Evolutionary conservation across 768 basidiomycete genomes (phyloP).

Genomic region (Podaxis rugospora): DNA sequence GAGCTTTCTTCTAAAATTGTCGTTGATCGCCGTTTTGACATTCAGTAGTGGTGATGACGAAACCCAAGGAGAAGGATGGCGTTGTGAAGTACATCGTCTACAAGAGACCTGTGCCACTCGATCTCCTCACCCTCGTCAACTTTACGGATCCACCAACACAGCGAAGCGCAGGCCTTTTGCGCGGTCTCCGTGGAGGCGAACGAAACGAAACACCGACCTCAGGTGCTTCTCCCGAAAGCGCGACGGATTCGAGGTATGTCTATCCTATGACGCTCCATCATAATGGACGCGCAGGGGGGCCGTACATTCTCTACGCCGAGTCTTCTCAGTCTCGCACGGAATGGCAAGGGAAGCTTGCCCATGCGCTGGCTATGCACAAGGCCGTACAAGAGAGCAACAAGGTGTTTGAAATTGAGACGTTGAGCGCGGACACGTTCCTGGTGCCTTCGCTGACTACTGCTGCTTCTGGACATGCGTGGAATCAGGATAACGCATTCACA

Average conservation of each 20-base stretch:
- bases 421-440: constrained; percentile 85
- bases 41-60: constrained; percentile 76
- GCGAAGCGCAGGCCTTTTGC: constrained; percentile 61
- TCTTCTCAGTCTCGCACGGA: constrained; percentile 63
- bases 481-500: constrained; percentile 63
- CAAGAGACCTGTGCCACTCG: constrained; percentile 85
- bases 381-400: constrained; percentile 91
- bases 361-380: constrained; percentile 79
- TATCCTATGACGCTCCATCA: constrained; percentile 88
- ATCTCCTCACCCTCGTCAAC: constrained; percentile 77
- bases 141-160: constrained; percentile 75
- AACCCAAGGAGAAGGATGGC: constrained; percentile 51
- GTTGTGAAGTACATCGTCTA: constrained; percentile 74
- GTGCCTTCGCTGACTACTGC: constrained; percentile 56
- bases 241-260: constrained; percentile 60
- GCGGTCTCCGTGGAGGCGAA: constrained; percentile 50
- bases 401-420: constrained; percentile 90
- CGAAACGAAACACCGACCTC: constrained; percentile 15
- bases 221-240: constrained; percentile 2
- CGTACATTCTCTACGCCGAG: constrained; percentile 83
- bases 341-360: constrained; percentile 91
- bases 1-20: constrained; percentile 22
- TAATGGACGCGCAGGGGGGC: constrained; percentile 80
- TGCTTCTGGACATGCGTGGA: constrained; percentile 52
- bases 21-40: constrained; percentile 6